A percentile compares a stretch with the other conserved stretches of the same genome.
phyloP scores from a whole-genome alignment of 495 filamentous ascomycete species.

The Hypoxylon fuscum region DNA sequence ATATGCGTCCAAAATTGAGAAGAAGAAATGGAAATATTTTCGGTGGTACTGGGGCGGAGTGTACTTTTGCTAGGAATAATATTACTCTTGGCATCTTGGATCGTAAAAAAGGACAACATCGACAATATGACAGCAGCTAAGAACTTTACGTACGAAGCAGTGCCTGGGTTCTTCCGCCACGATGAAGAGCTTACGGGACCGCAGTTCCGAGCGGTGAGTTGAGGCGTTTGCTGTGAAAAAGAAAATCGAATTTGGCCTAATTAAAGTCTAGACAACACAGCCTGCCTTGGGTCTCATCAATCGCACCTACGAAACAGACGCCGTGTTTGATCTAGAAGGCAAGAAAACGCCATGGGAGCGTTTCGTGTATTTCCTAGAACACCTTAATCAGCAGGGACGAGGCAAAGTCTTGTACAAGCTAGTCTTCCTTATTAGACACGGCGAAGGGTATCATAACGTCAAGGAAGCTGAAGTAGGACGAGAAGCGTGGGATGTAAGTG shows the following conservation, averaged over 20 bases:
- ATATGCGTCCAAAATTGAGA: no score
- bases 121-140: not conserved
- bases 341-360: constrained; percentile 44
- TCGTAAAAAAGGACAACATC: not conserved
- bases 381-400: constrained; percentile 32
- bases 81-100: not conserved
- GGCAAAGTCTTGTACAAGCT: constrained; percentile 44
- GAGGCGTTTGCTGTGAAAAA: not conserved
- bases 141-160: constrained; percentile 8
- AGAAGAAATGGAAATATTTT: no score
- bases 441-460: constrained; percentile 50
- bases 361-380: constrained; percentile 42
- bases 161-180: constrained; percentile 29
- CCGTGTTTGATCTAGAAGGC: constrained; percentile 19
- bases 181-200: constrained; percentile 27
- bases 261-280: constrained; percentile 26
- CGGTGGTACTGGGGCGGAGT: constrained; percentile 1
- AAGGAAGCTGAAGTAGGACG: constrained; percentile 48
- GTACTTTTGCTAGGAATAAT: not conserved
- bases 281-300: constrained; percentile 45
- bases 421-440: constrained; percentile 47
- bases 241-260: constrained; percentile 1
- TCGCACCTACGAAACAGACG: constrained; percentile 43
- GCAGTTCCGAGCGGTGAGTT: constrained; percentile 26
- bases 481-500: constrained; percentile 46